phyloP scores from a whole-genome alignment of 2,329 filamentous ascomycete genomes.

The Ophiostoma montium region DNA sequence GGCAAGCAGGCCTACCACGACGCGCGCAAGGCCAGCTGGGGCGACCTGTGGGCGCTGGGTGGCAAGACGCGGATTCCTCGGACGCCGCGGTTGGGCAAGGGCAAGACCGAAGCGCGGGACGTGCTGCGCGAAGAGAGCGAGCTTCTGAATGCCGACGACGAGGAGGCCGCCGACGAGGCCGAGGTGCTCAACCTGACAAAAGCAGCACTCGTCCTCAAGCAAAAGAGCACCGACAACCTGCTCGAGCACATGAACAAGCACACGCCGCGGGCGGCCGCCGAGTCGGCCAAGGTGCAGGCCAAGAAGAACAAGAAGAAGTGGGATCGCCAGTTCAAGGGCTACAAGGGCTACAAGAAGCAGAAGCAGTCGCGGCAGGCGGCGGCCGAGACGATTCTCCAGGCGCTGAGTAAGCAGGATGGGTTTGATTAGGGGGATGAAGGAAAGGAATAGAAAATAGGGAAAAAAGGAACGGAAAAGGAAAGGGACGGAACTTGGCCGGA shows the following conservation, averaged over 20 bases:
- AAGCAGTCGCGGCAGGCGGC: slow-evolving; percentile 22
- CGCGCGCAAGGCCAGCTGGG: slow-evolving; percentile 80
- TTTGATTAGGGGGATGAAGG: neutral
- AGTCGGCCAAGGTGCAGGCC: neutral
- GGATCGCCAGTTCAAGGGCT: neutral
- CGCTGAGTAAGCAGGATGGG: neutral
- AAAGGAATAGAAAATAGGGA: neutral
- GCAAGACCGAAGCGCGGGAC: neutral
- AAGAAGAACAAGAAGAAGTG: slow-evolving; percentile 3
- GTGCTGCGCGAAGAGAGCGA: neutral
- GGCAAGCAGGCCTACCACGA: slow-evolving; percentile 77
- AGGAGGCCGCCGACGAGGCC: neutral
- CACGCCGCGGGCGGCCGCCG: neutral
- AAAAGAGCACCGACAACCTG: neutral
- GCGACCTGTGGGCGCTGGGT: slow-evolving; percentile 88
- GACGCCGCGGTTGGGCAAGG: slow-evolving; percentile 42
- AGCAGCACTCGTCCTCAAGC: neutral
- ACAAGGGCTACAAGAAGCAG: neutral
- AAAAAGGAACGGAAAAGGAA: neutral
- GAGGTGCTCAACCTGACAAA: neutral
- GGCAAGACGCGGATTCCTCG: slow-evolving; percentile 68
- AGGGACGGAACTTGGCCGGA: neutral
- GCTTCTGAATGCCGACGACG: neutral
- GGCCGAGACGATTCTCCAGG: slow-evolving; percentile 21
- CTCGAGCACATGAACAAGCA: neutral